phyloP scores from a whole-genome alignment of 192 early-diverging fungal species.

The Mortierella alpina region DNA sequence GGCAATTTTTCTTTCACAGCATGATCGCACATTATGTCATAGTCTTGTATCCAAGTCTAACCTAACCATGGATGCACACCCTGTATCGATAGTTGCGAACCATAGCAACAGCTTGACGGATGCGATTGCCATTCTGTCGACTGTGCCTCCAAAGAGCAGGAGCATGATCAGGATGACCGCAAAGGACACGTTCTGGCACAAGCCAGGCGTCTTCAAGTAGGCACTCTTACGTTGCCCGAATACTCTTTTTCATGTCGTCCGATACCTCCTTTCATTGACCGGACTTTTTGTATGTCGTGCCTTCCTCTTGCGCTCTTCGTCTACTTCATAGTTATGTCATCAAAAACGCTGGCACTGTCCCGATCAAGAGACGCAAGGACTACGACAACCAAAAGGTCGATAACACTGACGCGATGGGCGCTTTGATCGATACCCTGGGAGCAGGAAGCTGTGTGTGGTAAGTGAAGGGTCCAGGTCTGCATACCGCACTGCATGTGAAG shows the following conservation, averaged over 20 bases:
- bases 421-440: conserved; percentile 34
- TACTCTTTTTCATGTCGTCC: background rate
- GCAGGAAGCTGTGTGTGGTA: conserved; percentile 45
- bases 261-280: background rate
- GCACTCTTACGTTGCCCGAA: background rate
- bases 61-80: background rate
- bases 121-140: conserved; percentile 43
- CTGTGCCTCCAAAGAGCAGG: conserved; percentile 43
- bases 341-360: conserved; percentile 51
- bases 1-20: background rate
- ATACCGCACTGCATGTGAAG: background rate
- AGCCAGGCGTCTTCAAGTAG: conserved; percentile 54
- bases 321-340: conserved; percentile 39
- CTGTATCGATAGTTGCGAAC: conserved; percentile 32
- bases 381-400: conserved; percentile 42
- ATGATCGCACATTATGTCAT: conserved; percentile 14
- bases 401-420: conserved; percentile 20
- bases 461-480: conserved; percentile 5
- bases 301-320: background rate
- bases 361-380: conserved; percentile 53
- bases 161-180: conserved; percentile 55
- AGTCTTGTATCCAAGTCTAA: background rate
- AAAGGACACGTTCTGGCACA: conserved; percentile 56
- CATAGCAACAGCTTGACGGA: conserved; percentile 57
- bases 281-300: background rate